These are phyloP conservation scores for Xylariaceae sp. DNA, from an alignment of 2,329 filamentous ascomycete genomes.

Conservation along the genomic window DNA sequence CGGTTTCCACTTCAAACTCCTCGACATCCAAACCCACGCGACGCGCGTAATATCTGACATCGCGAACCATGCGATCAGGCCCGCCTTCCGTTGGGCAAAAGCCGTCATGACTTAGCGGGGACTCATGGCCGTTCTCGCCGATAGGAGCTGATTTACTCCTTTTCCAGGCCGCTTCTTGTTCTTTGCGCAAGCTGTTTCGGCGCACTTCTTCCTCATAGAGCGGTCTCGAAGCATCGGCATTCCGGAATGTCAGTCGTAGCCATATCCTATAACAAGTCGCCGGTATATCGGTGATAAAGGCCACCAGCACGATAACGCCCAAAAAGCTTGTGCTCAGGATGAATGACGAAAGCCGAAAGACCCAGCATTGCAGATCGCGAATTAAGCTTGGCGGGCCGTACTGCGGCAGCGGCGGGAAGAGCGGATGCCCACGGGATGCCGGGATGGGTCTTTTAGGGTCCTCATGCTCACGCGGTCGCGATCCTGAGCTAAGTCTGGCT, in stretches of 20 bases:
- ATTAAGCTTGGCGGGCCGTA: slow-evolving; percentile 69
- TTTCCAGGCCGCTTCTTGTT: slow-evolving; percentile 60
- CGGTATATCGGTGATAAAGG: slow-evolving; percentile 63
- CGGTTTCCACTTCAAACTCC: slow-evolving; percentile 77
- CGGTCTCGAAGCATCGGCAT: slow-evolving; percentile 56
- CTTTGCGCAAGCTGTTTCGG: slow-evolving; percentile 49
- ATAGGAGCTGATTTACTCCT: slow-evolving; percentile 36
- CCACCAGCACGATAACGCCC: slow-evolving; percentile 66
- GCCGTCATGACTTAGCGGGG: slow-evolving; percentile 42
- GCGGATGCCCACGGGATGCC: slow-evolving; percentile 65
- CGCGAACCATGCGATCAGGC: slow-evolving; percentile 69
- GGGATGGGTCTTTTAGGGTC: slow-evolving; percentile 48
- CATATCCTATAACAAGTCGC: slow-evolving; percentile 44
- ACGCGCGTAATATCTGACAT: slow-evolving; percentile 80
- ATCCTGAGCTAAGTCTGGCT: slow-evolving; percentile 9
- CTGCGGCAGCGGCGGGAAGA: slow-evolving; percentile 78
- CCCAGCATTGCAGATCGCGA: slow-evolving; percentile 59
- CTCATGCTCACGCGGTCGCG: slow-evolving; percentile 30
- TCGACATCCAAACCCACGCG: slow-evolving; percentile 84
- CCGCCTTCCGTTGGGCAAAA: slow-evolving; percentile 75
- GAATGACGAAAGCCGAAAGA: slow-evolving; percentile 64
- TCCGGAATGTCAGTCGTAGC: slow-evolving; percentile 50
- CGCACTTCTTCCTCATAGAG: slow-evolving; percentile 69
- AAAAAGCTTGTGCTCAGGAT: slow-evolving; percentile 75
- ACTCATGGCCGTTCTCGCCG: slow-evolving; percentile 39